Conservation (phyloP, 176 grass and related monocot species). For the Puya raimondii region DNA sequence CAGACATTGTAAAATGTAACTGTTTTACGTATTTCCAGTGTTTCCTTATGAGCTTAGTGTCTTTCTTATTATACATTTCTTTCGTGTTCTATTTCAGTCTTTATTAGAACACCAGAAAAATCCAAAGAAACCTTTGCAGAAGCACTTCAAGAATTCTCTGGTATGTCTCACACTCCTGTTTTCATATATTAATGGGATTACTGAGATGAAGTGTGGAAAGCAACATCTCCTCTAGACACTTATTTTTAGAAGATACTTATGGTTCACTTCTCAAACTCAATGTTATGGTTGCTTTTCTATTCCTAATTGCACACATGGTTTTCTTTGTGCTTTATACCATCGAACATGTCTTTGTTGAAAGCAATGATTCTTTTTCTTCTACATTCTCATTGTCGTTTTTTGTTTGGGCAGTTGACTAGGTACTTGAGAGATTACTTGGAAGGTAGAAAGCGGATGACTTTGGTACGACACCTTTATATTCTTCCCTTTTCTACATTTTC, state of each 20-base stretch:
- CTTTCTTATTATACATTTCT: not conserved
- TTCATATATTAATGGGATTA: not conserved
- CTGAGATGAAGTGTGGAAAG: too few relatives aligned
- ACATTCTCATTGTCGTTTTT: conserved; percentile 4
- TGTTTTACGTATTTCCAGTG: not conserved
- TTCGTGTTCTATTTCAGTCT: conserved; percentile 41
- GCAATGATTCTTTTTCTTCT: conserved; percentile 7
- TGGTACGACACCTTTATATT: conserved; percentile 36
- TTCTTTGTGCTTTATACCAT: too few relatives aligned
- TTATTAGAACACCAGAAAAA: conserved; percentile 88
- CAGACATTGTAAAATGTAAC: not conserved
- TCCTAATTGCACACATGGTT: too few relatives aligned
- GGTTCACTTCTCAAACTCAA: not conserved
- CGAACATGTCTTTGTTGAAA: not conserved
- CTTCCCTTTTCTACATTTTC: not conserved
- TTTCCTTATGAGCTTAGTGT: too few relatives aligned
- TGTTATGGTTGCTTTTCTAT: too few relatives aligned
- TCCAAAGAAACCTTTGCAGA: conserved; percentile 68
- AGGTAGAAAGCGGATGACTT: conserved; percentile 80
- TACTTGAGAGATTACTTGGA: conserved; percentile 90
- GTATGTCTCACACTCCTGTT: conserved; percentile 33
- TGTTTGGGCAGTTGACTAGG: conserved; percentile 63
- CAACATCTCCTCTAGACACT: not conserved
- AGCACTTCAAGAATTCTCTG: conserved; percentile 89
- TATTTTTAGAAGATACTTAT: conserved; percentile 4